Conservation (phyloP, 176 grass and related monocot genomes). For the Raddia guianensis region DNA sequence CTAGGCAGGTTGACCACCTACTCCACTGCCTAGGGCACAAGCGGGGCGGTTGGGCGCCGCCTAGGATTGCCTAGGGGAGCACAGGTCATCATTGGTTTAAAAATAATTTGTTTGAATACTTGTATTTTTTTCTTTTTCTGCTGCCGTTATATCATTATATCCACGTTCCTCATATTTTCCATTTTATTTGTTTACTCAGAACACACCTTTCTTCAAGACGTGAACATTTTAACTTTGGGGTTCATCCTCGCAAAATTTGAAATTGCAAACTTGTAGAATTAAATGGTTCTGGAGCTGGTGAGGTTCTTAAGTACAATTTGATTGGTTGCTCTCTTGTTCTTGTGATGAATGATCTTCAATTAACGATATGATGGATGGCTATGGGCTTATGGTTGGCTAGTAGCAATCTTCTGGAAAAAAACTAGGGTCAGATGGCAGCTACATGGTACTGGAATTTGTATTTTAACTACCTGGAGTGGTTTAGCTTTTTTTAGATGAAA, state of each 20-base stretch:
- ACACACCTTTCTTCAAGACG: neutral
- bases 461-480: slow-evolving; percentile 18
- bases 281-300: slow-evolving; percentile 20
- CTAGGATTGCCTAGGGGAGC: too few relatives aligned
- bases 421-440: neutral
- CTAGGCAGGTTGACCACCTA: too few relatives aligned
- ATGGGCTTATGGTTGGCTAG: slow-evolving; percentile 8
- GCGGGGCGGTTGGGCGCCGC: too few relatives aligned
- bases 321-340: slow-evolving; percentile 13
- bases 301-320: slow-evolving; percentile 15
- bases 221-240: neutral
- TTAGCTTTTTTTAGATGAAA: neutral
- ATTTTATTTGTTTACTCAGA: slow-evolving; percentile 37
- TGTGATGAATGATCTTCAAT: neutral
- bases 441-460: neutral
- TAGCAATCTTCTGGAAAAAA: slow-evolving; percentile 23
- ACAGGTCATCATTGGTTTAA: neutral
- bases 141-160: neutral
- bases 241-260: slow-evolving; percentile 9
- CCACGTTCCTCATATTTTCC: neutral
- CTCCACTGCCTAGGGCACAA: too few relatives aligned
- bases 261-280: slow-evolving; percentile 13
- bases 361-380: slow-evolving; percentile 32
- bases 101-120: slow-evolving; percentile 4
- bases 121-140: slow-evolving; percentile 1